Base-by-base conservation (phyloP, 306 rosid species). In the Malus domestica region DNA sequence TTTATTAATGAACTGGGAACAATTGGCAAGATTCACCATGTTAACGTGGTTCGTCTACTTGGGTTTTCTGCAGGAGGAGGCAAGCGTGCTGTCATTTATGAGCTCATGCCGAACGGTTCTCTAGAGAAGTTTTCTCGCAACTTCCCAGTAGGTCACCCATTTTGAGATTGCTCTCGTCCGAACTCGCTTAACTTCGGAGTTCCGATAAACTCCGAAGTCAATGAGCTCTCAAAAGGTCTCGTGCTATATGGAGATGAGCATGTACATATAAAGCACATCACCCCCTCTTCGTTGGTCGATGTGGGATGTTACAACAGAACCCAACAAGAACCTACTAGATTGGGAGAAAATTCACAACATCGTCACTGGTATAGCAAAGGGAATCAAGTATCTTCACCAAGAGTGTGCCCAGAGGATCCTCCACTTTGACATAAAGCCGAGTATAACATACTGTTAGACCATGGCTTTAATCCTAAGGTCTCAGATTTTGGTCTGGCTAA, bases 381-480 rank as follows among this genome's bases (percentile, higher is more conserved):
- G 87, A 69, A 73, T 86, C 22, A 87, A 83, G 59, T 86, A 83
- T 66, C 87, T 86, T 27, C 84, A 83, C 73, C 78, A 81, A 65
- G 89, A 87, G 10, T 73, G 76, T 25, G 80, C 81, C 12, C 80
- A 32, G 5, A 32, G 33, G 22, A 86, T 86, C 12, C 80, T 86
- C 46, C 89, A 83, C 51, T 83, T 83, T 22, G 87, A 83, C 10
- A 80, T 83, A 78, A 86, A 86, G 51, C 87, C 85, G 3, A 80
- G 72, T 25, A 25, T 23, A 86, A 86, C 70, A 60, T 83, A 15
- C 68, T 86, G 52, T 11, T 86, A 14, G 87, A 86, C 29, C 40
- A 81, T 1, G 68, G 40, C 49, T 78, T 75, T 4, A 30, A 29
- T 64, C 82, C 87, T 2, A 86, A 86, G 38, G 68, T 86, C 1